Evolutionary conservation across 2,329 filamentous ascomycete species (phyloP).

Genomic region (Volutella citrinella): DNA sequence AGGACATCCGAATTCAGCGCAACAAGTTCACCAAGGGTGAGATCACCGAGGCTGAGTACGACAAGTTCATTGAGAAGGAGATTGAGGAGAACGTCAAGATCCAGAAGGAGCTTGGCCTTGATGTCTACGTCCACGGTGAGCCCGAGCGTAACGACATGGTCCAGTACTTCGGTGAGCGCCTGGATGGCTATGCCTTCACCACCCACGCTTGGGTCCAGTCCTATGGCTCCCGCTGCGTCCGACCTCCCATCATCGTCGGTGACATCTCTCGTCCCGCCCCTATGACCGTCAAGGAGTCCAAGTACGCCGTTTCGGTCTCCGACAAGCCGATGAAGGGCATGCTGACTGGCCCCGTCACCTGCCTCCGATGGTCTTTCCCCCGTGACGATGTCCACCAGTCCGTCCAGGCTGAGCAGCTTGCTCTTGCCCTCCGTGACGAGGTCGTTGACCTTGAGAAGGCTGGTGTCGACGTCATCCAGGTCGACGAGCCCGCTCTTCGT

Average conservation of each 20-base stretch:
- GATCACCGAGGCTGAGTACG: constrained; percentile 88
- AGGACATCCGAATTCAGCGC: constrained; percentile 93
- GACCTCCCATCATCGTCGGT: constrained; percentile 96
- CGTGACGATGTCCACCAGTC: constrained; percentile 99
- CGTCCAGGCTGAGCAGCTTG: constrained; percentile 97
- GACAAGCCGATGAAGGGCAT: constrained; percentile 99
- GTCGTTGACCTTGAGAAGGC: constrained; percentile 97
- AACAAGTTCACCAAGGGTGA: constrained; percentile 99
- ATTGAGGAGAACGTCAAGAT: constrained; percentile 93
- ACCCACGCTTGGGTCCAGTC: constrained; percentile 98
- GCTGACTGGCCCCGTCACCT: constrained; percentile 98
- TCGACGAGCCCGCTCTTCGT: constrained; percentile 98
- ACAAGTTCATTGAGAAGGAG: constrained; percentile 99
- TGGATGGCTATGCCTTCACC: constrained; percentile 97
- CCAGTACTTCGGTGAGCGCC: constrained; percentile 98
- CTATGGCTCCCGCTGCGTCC: constrained; percentile 97
- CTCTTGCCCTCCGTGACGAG: constrained; percentile 96
- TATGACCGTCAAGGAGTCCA: constrained; percentile 99
- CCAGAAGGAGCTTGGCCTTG: constrained; percentile 95
- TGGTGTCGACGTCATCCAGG: constrained; percentile 96
- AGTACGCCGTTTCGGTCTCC: constrained; percentile 93
- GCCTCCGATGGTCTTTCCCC: constrained; percentile 98
- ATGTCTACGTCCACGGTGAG: constrained; percentile 98
- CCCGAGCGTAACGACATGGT: constrained; percentile 99
- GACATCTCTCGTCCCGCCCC: constrained; percentile 95